Base-by-base conservation (phyloP, 495 filamentous ascomycete species). In the Penicillium simplicissimum region DNA sequence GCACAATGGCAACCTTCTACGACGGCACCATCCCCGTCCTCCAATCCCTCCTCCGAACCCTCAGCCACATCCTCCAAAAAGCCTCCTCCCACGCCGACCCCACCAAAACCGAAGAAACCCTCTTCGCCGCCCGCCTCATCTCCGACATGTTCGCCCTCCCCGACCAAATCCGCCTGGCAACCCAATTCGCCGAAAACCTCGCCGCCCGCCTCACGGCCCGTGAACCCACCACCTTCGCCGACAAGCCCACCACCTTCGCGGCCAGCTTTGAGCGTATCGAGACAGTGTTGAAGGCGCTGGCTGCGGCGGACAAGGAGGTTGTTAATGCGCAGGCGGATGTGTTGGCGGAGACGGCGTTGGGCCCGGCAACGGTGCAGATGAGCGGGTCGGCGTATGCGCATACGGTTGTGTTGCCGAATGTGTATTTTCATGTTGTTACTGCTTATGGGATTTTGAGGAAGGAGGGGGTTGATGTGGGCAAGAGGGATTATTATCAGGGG, bases 371-470 rank as follows among this genome's bases (percentile, higher is more conserved):
- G 11, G 42, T 9, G 17, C 52, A 65, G 3, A 64, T 69, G 54
- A 69, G 59, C n/a, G 59, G 63, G 3, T 58, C 64, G 15, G 53
- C 28, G 1, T 83, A 81, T 68, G 64, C 81, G 23, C 52, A 72
- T 56, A 67, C 66, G 4, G 78, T 74, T 53, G 71, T 73, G 6
- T 19, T 81, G 33, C 84, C 86, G 47, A 85, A 88, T 67, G 75
- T 87, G 47, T 84, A 78, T 61, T 88, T 90, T 68, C 87, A 88
- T 71, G 34, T 83, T 33, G 71, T 65, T 2, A 86, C 78, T 8
- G 74, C 84, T 19, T 88, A 88, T 74, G 75, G 66, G 6, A 82
- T 89, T 61, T 61, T 88, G 45, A 69, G 86, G 42, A 76, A 70
- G 62, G 78, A 84, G 68, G 86, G 86, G 8, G 83, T 86, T 19